Base-by-base conservation (phyloP, 2,329 filamentous ascomycete genomes). In the Colletotrichum caudatum region DNA sequence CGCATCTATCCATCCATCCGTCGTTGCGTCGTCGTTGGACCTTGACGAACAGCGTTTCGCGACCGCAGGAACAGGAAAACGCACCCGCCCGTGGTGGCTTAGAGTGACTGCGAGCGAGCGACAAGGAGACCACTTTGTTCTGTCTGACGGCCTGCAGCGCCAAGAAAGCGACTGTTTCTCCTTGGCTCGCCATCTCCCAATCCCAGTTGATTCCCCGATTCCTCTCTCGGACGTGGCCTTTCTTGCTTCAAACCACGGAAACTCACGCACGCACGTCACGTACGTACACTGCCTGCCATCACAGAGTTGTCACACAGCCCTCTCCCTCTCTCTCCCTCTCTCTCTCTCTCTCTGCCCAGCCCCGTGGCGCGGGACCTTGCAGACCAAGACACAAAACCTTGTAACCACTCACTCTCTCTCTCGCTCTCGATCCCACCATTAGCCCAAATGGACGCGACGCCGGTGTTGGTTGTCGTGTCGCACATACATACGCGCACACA, bases 251-350 rank as follows among this genome's bases (percentile, higher is more conserved):
- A 14, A 18, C 0, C 11, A 14, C 29, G 35, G 2, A 14, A 18
- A 33, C 26, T 4, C 16, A 54, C 51, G 29, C 16, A 54, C 29
- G 18, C 6, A 54, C 51, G 33, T 29, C 26, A 29, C 26, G 26
- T 5, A 12, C 51, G 16, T 29, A 5, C 46, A 4, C 12, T 41
- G 37, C 26, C 26, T 29, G 56, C 23, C 35, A 57, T 64, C 35
- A 57, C 48, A 56, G 33, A 64, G 35, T n/a, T 41, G 37, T 57
- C 26, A 35, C 61, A 56, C 48, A 9, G 58, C 29, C 29, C 41
- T 18, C 7, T 18, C 16, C 8, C 20, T 6, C 41, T 18, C 41
- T 5, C 29, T 50, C 58, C n/a, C 29, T 7, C 41, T 18, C 7
- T 18, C 16, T 20, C 20, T 6, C 41, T 18, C 41, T 5, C 29